phyloP scores from a whole-genome alignment of 2,329 filamentous ascomycete genomes.

The Calonectria hongkongensis region DNA sequence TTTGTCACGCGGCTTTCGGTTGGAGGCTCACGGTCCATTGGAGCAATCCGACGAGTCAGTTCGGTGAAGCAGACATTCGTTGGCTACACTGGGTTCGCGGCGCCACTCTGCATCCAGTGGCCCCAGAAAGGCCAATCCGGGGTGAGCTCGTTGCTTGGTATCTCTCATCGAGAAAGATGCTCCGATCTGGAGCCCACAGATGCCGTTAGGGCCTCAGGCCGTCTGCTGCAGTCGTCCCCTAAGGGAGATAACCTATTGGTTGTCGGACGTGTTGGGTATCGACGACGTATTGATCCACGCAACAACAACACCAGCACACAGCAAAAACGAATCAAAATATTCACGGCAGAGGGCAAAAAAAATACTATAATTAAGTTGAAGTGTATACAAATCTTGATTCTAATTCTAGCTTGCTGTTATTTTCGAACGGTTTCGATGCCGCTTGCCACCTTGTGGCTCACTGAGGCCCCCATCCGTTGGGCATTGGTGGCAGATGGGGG shows the following conservation, averaged over 20 bases:
- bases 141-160: not conserved
- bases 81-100: not conserved
- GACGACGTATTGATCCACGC: conserved; percentile 1
- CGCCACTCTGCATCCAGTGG: not conserved
- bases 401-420: not conserved
- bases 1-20: conserved; percentile 7
- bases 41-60: conserved; percentile 14
- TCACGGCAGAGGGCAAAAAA: not conserved
- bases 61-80: not conserved
- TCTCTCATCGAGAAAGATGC: conserved; percentile 4
- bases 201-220: conserved; percentile 12
- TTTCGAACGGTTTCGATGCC: not conserved
- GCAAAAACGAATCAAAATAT: not conserved
- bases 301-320: not conserved
- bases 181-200: conserved; percentile 18
- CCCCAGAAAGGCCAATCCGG: conserved; percentile 15
- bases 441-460: conserved; percentile 7
- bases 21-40: not conserved
- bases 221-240: conserved; percentile 19
- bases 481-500: conserved; percentile 14
- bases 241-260: not conserved
- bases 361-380: not conserved
- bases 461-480: conserved; percentile 10
- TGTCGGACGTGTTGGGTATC: conserved; percentile 21
- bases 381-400: conserved; percentile 5